Conservation (phyloP, 179 eudicot genomes). For the Gypsophila paniculata region DNA sequence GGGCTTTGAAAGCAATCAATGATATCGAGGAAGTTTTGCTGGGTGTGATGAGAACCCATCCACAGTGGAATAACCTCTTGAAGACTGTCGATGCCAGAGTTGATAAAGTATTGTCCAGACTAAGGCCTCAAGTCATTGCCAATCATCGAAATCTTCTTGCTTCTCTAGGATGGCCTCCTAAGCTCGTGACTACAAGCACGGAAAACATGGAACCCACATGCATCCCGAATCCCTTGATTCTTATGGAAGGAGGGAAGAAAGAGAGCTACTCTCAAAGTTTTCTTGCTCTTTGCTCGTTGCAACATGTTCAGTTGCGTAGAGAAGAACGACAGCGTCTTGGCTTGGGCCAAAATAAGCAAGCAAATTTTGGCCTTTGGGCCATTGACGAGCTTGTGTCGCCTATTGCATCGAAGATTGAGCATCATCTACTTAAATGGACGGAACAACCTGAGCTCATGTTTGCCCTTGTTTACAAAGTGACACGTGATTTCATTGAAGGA, state of each 20-base stretch:
- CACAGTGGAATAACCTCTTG: constrained; percentile 40
- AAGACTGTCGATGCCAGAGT: constrained; percentile 44
- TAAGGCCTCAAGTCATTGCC: constrained; percentile 48
- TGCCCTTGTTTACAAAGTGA: constrained; percentile 46
- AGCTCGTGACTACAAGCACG: constrained; percentile 28
- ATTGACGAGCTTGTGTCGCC: constrained; percentile 51
- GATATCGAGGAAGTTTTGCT: constrained; percentile 39
- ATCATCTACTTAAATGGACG: constrained; percentile 44
- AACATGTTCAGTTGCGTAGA: constrained; percentile 39
- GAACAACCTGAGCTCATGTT: constrained; percentile 46
- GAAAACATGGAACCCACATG: constrained; percentile 22
- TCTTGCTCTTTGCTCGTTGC: constrained; percentile 49
- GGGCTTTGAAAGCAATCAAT: constrained; percentile 37
- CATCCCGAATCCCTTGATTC: constrained; percentile 45
- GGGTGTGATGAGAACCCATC: constrained; percentile 29
- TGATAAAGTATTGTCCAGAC: constrained; percentile 31
- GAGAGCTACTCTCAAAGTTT: constrained; percentile 49
- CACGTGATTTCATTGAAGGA: constrained; percentile 44
- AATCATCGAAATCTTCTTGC: constrained; percentile 43
- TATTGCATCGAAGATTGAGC: constrained; percentile 45
- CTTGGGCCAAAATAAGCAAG: constrained; percentile 30
- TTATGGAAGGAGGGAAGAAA: constrained; percentile 43
- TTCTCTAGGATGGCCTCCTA: constrained; percentile 49
- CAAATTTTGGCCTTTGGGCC: constrained; percentile 45
- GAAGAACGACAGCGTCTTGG: constrained; percentile 30